Evolutionary conservation across 1,284 basidiomycete species (phyloP), one percentile per base, ranked within the genome.

Genomic region (Coniophora puteana): DNA sequence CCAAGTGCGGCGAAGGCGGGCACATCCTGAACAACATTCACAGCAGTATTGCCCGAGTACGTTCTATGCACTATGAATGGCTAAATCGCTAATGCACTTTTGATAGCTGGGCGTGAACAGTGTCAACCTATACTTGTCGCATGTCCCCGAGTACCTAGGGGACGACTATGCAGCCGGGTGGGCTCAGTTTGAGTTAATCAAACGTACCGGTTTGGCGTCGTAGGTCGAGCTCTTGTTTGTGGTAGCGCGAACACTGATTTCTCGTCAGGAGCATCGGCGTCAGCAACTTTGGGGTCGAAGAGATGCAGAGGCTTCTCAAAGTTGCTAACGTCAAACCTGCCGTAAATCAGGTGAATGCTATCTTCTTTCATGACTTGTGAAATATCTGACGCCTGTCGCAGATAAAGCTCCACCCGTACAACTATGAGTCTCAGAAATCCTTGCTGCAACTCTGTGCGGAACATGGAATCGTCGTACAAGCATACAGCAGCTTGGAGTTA

Each of bases 121-220:
- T 46, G 65, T 91, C 10, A 85, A 91, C 54, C 58, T 90, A 12
- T 89, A 88, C 62, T 71, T 86, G 27, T 76, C 87, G 23, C 86
- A 89, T 52, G 43, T 43, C 11, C 83, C 85, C 0, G 40, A 45
- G 1, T 50, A 74, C 24, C 57, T 71, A 10, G 50, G 56, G 8
- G 68, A 80, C 45, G n/a, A n/a, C n/a, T 67, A 81, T 41, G 69
- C 73, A 36, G 68, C 64, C 5, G 68, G 67, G 0, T 90, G 87
- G 87, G 68, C 66, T 44, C 69, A 81, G 55, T 76, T 89, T 50
- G 85, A 89, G 57, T 66, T 70, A 43, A 59, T 87, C 28, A 76
- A 80, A 49, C 68, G 74, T 34, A 69, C 74, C 21, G 85, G 83
- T 0, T 58, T 81, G 16, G 70, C 77, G 13, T 83, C 74, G 83